Percentiles rank a stretch among this genome's conserved stretches.
Evolutionary conservation across 306 rosid species (phyloP).

Genomic region (Leucaena leucocephala): DNA sequence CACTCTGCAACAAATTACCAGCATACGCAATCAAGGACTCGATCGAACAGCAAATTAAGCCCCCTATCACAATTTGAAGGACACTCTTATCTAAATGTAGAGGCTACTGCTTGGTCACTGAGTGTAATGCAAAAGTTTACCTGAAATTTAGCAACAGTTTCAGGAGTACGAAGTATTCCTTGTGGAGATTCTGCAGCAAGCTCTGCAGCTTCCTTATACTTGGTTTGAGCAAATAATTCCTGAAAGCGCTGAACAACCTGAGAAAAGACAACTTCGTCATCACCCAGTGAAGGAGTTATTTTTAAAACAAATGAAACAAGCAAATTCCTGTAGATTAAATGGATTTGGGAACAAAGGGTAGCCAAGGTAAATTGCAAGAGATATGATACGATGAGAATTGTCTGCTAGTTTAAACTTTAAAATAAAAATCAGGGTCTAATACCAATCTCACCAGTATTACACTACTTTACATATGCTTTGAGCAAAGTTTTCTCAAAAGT

Average conservation of each 20-base stretch:
- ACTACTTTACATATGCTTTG: neutral
- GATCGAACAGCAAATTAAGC: slow-evolving; percentile 19
- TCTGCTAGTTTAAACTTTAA: neutral
- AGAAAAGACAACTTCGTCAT: slow-evolving; percentile 32
- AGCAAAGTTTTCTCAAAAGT: slow-evolving; percentile 22
- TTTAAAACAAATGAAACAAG: neutral
- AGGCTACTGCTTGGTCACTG: slow-evolving; percentile 4
- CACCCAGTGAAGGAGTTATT: neutral
- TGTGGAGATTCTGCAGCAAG: slow-evolving; percentile 84
- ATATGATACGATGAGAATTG: neutral
- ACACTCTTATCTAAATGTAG: neutral
- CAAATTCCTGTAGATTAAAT: slow-evolving; percentile 17
- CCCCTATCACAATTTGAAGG: slow-evolving; percentile 1
- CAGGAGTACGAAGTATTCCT: slow-evolving; percentile 83
- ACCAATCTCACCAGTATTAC: neutral
- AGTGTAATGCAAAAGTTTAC: slow-evolving; percentile 35
- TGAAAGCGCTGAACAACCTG: slow-evolving; percentile 82
- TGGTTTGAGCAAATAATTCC: slow-evolving; percentile 82
- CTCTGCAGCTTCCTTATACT: slow-evolving; percentile 86
- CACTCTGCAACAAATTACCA: slow-evolving; percentile 59
- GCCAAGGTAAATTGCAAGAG: neutral
- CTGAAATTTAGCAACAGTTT: slow-evolving; percentile 83
- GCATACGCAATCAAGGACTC: slow-evolving; percentile 12
- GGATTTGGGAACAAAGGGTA: neutral
- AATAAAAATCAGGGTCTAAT: neutral